phyloP scores from a whole-genome alignment of 2,329 filamentous ascomycete genomes.

The Penicillium rolfsii region DNA sequence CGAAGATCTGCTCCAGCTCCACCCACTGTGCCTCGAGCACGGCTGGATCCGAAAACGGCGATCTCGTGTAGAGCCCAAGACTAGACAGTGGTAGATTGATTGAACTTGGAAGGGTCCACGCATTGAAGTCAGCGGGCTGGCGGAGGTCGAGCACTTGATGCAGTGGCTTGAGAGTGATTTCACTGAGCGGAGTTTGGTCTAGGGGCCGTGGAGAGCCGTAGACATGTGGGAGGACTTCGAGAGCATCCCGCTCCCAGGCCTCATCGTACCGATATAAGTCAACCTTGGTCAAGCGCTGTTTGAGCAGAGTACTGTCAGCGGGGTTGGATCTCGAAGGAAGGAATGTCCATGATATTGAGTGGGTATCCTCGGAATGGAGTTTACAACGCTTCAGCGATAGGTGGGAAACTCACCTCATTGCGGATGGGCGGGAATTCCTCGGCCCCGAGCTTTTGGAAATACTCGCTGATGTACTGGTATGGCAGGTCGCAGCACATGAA shows the following conservation, averaged over 20 bases:
- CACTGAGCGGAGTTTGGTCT: conserved; percentile 26
- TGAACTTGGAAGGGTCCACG: conserved; percentile 50
- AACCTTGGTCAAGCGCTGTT: conserved; percentile 52
- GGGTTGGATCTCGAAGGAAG: not conserved
- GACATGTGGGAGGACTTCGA: conserved; percentile 46
- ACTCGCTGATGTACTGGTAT: conserved; percentile 65
- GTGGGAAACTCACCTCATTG: conserved; percentile 44
- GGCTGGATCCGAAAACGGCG: conserved; percentile 53
- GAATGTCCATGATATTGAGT: not conserved
- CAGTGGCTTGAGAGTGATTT: conserved; percentile 33
- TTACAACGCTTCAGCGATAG: not conserved
- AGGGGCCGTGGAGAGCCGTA: conserved; percentile 32
- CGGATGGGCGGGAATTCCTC: conserved; percentile 55
- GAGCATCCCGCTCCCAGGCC: conserved; percentile 55
- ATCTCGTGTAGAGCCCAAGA: conserved; percentile 38
- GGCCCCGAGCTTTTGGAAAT: conserved; percentile 59
- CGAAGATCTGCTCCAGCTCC: conserved; percentile 52
- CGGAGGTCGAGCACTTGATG: conserved; percentile 53
- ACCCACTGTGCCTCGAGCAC: conserved; percentile 54
- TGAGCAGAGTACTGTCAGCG: conserved; percentile 2
- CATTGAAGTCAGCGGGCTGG: conserved; percentile 46
- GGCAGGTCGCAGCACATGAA: conserved; percentile 67
- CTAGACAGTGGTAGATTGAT: conserved; percentile 51
- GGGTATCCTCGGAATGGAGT: not conserved
- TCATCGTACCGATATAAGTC: conserved; percentile 61